A percentile compares a stretch with the other conserved stretches of the same genome.
phyloP scores from a whole-genome alignment of 768 basidiomycete species.

The Clathrus columnatus region DNA sequence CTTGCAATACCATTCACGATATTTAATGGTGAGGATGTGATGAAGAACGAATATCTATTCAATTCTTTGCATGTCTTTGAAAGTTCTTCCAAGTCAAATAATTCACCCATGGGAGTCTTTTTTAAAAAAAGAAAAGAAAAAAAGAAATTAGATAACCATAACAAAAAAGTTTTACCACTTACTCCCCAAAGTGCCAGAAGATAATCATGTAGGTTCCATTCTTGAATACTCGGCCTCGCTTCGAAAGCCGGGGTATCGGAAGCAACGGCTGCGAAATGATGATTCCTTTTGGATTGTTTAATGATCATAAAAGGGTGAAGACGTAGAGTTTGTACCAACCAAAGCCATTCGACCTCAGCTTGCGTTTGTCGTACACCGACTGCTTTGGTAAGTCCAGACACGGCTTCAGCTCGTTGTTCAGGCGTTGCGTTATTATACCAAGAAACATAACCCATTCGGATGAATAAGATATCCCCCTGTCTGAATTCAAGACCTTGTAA shows the following conservation, averaged over 20 bases:
- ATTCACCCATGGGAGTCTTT: slow-evolving; percentile 14
- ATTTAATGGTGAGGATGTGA: slow-evolving; percentile 4
- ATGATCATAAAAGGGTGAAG: background rate
- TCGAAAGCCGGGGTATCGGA: slow-evolving; percentile 11
- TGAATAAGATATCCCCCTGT: slow-evolving; percentile 13
- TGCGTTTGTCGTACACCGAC: background rate
- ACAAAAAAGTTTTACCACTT: background rate
- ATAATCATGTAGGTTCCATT: slow-evolving; percentile 3
- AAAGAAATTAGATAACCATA: background rate
- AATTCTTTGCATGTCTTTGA: slow-evolving; percentile 12
- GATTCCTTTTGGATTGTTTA: background rate
- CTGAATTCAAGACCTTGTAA: slow-evolving; percentile 10
- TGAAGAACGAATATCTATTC: slow-evolving; percentile 15
- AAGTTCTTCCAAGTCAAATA: slow-evolving; percentile 16
- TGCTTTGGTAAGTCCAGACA: background rate
- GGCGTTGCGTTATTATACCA: background rate
- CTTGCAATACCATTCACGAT: slow-evolving; percentile 4
- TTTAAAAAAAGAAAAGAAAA: too few species aligned
- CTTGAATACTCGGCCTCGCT: background rate
- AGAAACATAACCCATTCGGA: slow-evolving; percentile 8
- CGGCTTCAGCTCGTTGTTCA: background rate
- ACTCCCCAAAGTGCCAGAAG: slow-evolving; percentile 5
- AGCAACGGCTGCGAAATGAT: slow-evolving; percentile 14
- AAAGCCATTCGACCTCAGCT: slow-evolving; percentile 9
- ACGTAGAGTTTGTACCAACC: background rate